Base-by-base conservation (phyloP, 176 grass and related monocot genomes). In the Triticum dicoccoides region DNA sequence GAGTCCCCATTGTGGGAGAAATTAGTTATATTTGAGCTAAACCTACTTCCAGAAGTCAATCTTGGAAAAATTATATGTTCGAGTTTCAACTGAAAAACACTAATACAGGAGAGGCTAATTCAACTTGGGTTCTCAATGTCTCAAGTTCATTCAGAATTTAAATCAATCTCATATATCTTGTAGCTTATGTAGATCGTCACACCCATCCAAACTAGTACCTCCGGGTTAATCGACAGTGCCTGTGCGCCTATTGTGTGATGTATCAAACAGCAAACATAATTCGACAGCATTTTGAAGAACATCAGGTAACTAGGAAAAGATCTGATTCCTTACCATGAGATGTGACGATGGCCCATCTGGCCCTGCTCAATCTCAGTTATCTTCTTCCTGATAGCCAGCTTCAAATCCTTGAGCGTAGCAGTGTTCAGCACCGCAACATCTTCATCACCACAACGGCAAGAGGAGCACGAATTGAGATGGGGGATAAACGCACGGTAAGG, bases 331-430 rank as follows among this genome's bases (percentile, higher is more conserved):
- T 91, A 95, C 93, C 93, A 98, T 77, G 93, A 98, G 73, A 98
- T 96, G 62, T 98, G 96, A 5, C 90, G 93, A 80, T 95, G 96
- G 37, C 93, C 93, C 93, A 98, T 96, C 80, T 82, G 59, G 77
- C 82, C 87, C 52, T 98, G 92, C 62, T 94, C 90, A 11, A 91
- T 96, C 44, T 94, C 92, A 85, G 83, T 92, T 81, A 94, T 89
- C 87, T 94, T 99, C 90, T 90, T 98, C 89, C 70, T 87, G 69
- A 96, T 75, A 84, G 93, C 90, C 38, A 86, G 77, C 87, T 99
- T 96, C 76, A 99, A 89, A 94, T 91, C 97, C 90, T 94, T 94
- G 17, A 94, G 83, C 11, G 85, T 90, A 21, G 97, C 92, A 34
- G 90, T 76, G 84, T 99, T 99, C 85, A 85, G 61, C 13, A 93